Evolutionary conservation across 768 basidiomycete genomes (phyloP).

Genomic region (Xerocomus brunneocitrinus): DNA sequence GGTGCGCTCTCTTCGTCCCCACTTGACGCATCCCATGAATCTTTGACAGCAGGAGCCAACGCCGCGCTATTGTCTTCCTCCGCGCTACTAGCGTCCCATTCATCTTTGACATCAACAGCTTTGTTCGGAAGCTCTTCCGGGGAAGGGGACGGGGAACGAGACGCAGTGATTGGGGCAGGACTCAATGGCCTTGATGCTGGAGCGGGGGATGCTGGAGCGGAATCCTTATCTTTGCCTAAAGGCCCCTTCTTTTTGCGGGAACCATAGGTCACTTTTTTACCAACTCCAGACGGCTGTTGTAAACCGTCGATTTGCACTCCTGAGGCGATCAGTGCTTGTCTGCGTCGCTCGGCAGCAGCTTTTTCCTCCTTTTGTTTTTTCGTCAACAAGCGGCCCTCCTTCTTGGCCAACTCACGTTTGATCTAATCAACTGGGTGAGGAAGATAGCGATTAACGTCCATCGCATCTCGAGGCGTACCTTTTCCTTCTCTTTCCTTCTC

Average conservation of each 20-base stretch:
- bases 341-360: constrained; percentile 85
- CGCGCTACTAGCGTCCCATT: constrained; percentile 49
- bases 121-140: constrained; percentile 25
- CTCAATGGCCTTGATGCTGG: constrained; percentile 52
- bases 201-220: constrained; percentile 41
- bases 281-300: constrained; percentile 48
- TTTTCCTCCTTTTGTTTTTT: constrained; percentile 96
- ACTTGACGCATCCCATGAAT: constrained; percentile 69
- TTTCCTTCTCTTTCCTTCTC: constrained; percentile 83
- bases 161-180: constrained; percentile 22
- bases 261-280: constrained; percentile 78
- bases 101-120: constrained; percentile 40
- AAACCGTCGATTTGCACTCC: constrained; percentile 90
- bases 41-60: constrained; percentile 37
- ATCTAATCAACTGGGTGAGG: constrained; percentile 44
- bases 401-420: constrained; percentile 85
- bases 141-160: constrained; percentile 24
- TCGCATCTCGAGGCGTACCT: constrained; percentile 40
- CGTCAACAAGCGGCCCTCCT: constrained; percentile 92
- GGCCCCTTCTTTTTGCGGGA: constrained; percentile 76
- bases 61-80: constrained; percentile 34
- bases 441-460: neutral
- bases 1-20: constrained; percentile 44
- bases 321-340: constrained; percentile 83
- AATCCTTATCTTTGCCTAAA: constrained; percentile 38